These are phyloP conservation scores for Lipomyces yamanashiensis DNA, from an alignment of 805 yeast genomes.

Conservation along the genomic window DNA sequence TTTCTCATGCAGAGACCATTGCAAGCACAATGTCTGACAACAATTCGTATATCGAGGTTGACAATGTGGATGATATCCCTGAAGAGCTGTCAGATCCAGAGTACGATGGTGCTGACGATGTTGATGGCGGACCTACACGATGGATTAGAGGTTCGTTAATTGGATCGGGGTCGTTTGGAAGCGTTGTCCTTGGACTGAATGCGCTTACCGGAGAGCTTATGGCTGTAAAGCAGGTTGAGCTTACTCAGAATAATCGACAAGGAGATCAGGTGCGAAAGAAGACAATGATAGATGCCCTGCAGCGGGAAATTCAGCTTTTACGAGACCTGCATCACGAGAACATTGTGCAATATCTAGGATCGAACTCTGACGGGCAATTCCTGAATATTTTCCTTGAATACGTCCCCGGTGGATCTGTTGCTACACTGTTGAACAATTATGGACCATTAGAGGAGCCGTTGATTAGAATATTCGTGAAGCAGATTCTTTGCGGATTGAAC, in stretches of 20 bases:
- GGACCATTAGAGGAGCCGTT: slow-evolving; percentile 82
- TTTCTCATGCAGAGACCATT: slow-evolving; percentile 20
- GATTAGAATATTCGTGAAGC: slow-evolving; percentile 71
- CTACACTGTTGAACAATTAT: slow-evolving; percentile 68
- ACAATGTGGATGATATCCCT: slow-evolving; percentile 32
- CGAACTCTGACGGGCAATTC: slow-evolving; percentile 70
- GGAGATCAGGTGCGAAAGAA: slow-evolving; percentile 46
- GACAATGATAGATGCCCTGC: slow-evolving; percentile 76
- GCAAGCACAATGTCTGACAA: slow-evolving; percentile 31
- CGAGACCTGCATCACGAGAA: slow-evolving; percentile 85
- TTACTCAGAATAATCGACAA: slow-evolving; percentile 45
- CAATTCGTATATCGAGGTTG: slow-evolving; percentile 35
- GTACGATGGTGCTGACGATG: slow-evolving; percentile 47
- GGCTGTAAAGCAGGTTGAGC: slow-evolving; percentile 94
- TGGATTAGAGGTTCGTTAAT: slow-evolving; percentile 94
- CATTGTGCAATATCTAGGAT: slow-evolving; percentile 90
- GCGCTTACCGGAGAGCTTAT: slow-evolving; percentile 90
- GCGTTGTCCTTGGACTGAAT: slow-evolving; percentile 89
- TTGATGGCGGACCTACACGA: slow-evolving; percentile 62
- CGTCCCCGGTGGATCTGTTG: slow-evolving; percentile 75
- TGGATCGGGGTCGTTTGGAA: slow-evolving; percentile 95
- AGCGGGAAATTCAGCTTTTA: slow-evolving; percentile 73
- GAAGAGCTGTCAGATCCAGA: slow-evolving; percentile 28
- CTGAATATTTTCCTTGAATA: slow-evolving; percentile 81
- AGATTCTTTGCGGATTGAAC: slow-evolving; percentile 72